Percentiles rank a stretch among this genome's conserved stretches.
phyloP scores from a whole-genome alignment of 768 basidiomycete species.

The Suillus weaverae region DNA sequence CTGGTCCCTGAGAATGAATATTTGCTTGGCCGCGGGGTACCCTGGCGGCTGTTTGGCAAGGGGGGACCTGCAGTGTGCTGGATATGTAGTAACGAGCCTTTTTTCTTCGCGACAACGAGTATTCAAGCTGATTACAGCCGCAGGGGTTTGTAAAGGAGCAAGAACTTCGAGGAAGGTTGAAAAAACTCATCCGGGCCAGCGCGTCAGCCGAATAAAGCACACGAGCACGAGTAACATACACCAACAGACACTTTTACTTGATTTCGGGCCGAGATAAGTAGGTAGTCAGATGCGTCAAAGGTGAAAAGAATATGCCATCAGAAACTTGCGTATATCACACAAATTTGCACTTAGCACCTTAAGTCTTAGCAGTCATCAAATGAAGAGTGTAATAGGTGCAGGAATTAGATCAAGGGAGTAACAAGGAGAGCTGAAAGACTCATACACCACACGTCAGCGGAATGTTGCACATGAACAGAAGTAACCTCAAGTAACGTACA shows the following conservation, averaged over 20 bases:
- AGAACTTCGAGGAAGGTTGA: neutral
- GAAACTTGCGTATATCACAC: neutral
- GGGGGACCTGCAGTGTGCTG: neutral
- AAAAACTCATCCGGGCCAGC: neutral
- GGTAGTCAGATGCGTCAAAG: neutral
- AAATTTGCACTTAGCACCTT: neutral
- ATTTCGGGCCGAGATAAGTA: neutral
- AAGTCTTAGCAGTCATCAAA: neutral
- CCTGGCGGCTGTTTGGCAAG: neutral
- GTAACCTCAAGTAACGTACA: neutral
- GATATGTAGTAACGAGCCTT: neutral
- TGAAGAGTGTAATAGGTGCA: neutral
- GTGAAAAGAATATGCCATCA: neutral
- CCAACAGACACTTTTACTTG: neutral
- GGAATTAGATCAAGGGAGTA: neutral
- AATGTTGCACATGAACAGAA: neutral
- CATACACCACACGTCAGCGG: neutral
- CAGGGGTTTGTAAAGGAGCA: neutral
- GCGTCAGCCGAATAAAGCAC: neutral
- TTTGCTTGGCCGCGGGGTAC: too few relatives aligned
- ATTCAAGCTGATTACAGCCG: neutral
- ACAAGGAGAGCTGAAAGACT: too few relatives aligned
- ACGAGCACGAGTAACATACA: neutral
- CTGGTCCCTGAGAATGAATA: neutral
- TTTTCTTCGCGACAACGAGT: neutral